Percentiles rank a stretch among this genome's conserved stretches.
Conservation (phyloP, 768 basidiomycete species). For the Saitozyma sp. region DNA sequence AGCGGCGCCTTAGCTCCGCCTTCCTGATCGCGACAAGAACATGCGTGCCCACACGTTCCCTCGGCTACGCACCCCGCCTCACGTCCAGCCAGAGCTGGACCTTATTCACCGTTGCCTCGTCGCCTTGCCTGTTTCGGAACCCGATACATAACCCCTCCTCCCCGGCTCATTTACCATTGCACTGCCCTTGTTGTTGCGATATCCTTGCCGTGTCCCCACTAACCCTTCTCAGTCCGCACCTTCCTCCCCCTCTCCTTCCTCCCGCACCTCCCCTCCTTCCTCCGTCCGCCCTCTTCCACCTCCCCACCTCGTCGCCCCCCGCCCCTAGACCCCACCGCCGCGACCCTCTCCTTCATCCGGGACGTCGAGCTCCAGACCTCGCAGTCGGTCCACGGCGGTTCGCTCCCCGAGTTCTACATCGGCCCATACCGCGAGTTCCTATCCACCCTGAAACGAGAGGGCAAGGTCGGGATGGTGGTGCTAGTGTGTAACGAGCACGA, state of each 20-base stretch:
- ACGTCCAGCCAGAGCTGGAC: no score
- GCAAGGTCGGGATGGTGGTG: constrained; percentile 73
- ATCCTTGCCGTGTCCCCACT: no score
- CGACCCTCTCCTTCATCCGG: constrained; percentile 26
- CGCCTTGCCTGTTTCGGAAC: no score
- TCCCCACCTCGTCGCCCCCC: constrained; percentile 1
- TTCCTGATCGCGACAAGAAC: no score
- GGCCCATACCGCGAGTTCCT: constrained; percentile 81
- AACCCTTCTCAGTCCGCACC: constrained; percentile 33
- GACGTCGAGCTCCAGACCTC: constrained; percentile 34
- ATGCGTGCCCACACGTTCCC: no score
- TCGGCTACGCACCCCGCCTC: no score
- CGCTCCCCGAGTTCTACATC: constrained; percentile 76
- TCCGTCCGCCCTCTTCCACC: constrained; percentile 40
- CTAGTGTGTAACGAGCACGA: constrained; percentile 89
- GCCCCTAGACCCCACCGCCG: constrained; percentile 32
- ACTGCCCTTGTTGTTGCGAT: no score
- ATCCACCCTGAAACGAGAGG: constrained; percentile 67
- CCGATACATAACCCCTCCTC: no score
- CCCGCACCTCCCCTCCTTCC: constrained; percentile 43
- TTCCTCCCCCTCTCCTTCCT: constrained; percentile 46
- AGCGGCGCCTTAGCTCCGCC: no score
- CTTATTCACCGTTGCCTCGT: no score
- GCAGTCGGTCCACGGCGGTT: constrained; percentile 23
- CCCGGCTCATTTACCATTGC: no score